Conservation (phyloP, 208 protist species). For the Leptomonas pyrrhocoris region DNA sequence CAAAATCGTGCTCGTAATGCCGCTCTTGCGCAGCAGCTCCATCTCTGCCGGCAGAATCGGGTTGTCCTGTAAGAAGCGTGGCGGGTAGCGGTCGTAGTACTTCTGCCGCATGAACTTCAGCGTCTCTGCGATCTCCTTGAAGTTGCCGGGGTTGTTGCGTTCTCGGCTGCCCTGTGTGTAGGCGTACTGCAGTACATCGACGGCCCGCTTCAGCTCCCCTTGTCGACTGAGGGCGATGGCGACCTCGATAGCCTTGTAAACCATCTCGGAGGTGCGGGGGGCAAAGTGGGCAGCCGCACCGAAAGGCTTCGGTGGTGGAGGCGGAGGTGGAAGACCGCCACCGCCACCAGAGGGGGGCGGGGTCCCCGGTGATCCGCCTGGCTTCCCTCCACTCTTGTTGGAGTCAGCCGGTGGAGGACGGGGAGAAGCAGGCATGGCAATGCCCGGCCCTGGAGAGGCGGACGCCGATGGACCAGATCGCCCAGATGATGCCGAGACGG, state of each 20-base stretch:
- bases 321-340: neutral
- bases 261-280: conserved; percentile 56
- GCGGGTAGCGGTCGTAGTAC: conserved; percentile 55
- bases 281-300: conserved; percentile 35
- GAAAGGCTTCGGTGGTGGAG: conserved; percentile 6
- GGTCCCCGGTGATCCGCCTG: neutral
- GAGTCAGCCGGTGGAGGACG: conserved; percentile 4
- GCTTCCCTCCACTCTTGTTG: conserved; percentile 5
- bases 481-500: neutral
- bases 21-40: conserved; percentile 74
- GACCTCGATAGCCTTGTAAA: conserved; percentile 72
- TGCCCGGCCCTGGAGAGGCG: neutral
- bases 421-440: conserved; percentile 1
- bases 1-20: conserved; percentile 65
- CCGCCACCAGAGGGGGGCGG: neutral
- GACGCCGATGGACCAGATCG: neutral
- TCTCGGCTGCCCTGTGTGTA: conserved; percentile 56
- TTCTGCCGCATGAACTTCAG: conserved; percentile 63
- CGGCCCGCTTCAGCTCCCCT: conserved; percentile 76
- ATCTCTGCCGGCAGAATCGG: conserved; percentile 72
- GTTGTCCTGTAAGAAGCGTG: conserved; percentile 88
- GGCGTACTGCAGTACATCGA: conserved; percentile 84
- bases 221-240: conserved; percentile 50
- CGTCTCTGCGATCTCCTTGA: conserved; percentile 62
- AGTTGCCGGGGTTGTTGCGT: conserved; percentile 73